Evolutionary conservation across 108 stramenopile genomes (phyloP), one percentile per base, ranked within the genome.

Genomic region (Heterococcus sp.): DNA sequence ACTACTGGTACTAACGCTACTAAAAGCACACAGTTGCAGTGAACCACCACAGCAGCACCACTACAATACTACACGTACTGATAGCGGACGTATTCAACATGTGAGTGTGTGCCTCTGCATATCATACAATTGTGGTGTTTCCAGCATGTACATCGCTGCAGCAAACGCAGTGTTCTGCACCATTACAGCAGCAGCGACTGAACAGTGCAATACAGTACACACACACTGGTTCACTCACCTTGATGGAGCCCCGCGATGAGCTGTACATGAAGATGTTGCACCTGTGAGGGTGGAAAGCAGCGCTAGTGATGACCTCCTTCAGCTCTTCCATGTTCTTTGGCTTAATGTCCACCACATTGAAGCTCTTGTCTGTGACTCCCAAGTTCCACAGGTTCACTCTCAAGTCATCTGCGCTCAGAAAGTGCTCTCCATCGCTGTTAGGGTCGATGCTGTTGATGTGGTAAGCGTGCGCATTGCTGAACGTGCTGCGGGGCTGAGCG

Each of bases 271-370:
- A 65, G n/a, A 88, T 27, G 81, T 89, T 85, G 68, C 86, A 72
- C n/a, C 88, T 46, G 27, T 63, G 37, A n/a, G 90, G 91, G 82
- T 91, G 90, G 38, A 89, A 91, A 30, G 83, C 38, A 38, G 89
- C 89, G 29, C 87, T 35, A 33, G 91, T 91, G 84, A 91, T 91
- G 27, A 91, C 91, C 84, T 91, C 91, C 26, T 84, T 88, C 27
- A 91, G 89, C 70, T 90, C 90, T 46, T 91, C 91, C 91, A 91
- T 91, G 70, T 86, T 84, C 38, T 68, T 81, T 3, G 91, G 91
- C 82, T 91, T 91, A 29, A 91, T 84, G 83, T 91, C 91, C 33
- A 91, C 86, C 3, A 91, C 68, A 65, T 65, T 82, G 68, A 82
- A 82, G 68, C 71, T 38, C 0, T 46, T 72, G 28, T 88, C 76